Percentiles rank a stretch among this genome's conserved stretches.
Evolutionary conservation across 768 basidiomycete genomes (phyloP).

Genomic region (Suillus plorans): DNA sequence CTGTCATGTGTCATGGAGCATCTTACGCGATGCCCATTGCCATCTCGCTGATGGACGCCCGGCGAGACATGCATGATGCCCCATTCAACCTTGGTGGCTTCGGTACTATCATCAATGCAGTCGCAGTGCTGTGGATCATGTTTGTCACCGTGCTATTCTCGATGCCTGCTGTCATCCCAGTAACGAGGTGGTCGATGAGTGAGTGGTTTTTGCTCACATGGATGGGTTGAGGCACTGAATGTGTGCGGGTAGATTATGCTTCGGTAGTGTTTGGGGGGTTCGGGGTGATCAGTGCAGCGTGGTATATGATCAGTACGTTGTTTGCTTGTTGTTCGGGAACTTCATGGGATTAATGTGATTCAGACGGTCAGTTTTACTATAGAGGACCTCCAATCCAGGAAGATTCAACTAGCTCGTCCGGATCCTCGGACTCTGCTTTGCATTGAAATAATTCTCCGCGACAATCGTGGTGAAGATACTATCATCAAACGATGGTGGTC

Average conservation of each 20-base stretch:
- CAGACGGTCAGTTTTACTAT: conserved; percentile 46
- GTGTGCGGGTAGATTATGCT: conserved; percentile 51
- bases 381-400: conserved; percentile 41
- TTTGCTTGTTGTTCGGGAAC: neutral
- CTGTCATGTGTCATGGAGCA: conserved; percentile 64
- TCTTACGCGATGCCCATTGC: conserved; percentile 64
- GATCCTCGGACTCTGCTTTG: neutral
- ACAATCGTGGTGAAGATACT: neutral
- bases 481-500: neutral
- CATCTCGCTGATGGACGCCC: conserved; percentile 46
- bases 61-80: conserved; percentile 46
- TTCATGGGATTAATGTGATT: neutral
- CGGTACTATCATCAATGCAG: conserved; percentile 46
- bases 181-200: conserved; percentile 51
- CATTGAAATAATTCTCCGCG: neutral
- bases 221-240: neutral
- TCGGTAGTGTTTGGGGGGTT: conserved; percentile 69
- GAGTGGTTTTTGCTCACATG: conserved; percentile 13
- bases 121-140: conserved; percentile 57
- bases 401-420: conserved; percentile 7
- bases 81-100: conserved; percentile 48
- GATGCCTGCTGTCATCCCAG: conserved; percentile 65
- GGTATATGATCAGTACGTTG: conserved; percentile 58
- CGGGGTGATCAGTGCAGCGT: conserved; percentile 52
- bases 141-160: conserved; percentile 68